phyloP scores from a whole-genome alignment of 768 basidiomycete genomes.

The Calocybe cyanea region DNA sequence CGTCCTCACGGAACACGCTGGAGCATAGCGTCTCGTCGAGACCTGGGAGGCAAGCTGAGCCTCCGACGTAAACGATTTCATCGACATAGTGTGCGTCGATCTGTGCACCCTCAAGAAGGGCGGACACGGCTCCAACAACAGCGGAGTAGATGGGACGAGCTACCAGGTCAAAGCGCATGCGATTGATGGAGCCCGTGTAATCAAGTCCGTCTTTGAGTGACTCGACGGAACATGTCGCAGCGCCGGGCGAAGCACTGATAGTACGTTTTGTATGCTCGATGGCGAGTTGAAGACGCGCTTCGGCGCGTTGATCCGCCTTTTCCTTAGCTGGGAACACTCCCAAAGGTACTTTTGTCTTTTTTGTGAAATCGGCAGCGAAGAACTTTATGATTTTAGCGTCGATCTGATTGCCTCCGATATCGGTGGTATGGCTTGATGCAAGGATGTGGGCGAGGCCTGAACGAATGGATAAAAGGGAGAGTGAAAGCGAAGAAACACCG shows the following conservation, averaged over 20 bases:
- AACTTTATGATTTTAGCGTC: conserved; percentile 83
- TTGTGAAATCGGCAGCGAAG: conserved; percentile 95
- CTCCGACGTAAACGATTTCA: conserved; percentile 79
- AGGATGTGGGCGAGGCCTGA: conserved; percentile 70
- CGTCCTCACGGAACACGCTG: conserved; percentile 53
- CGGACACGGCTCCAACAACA: conserved; percentile 46
- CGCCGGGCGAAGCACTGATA: conserved; percentile 79
- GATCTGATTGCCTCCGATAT: conserved; percentile 61
- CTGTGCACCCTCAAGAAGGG: conserved; percentile 47
- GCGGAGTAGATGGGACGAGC: conserved; percentile 56
- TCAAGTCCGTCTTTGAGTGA: conserved; percentile 92
- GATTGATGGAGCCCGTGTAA: conserved; percentile 58
- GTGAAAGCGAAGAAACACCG: conserved; percentile 67
- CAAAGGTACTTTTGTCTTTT: conserved; percentile 84
- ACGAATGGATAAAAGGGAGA: conserved; percentile 69
- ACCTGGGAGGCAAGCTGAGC: conserved; percentile 70
- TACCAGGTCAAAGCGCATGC: conserved; percentile 62
- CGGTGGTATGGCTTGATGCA: conserved; percentile 43
- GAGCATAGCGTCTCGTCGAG: conserved; percentile 56
- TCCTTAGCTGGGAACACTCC: conserved; percentile 57
- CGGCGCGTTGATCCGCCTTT: conserved; percentile 71
- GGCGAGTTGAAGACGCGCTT: conserved; percentile 90
- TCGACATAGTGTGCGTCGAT: conserved; percentile 68
- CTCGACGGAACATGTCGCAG: conserved; percentile 90
- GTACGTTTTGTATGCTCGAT: conserved; percentile 95